phyloP scores from a whole-genome alignment of 352 stramenopile species.

The Phytophthora pini region DNA sequence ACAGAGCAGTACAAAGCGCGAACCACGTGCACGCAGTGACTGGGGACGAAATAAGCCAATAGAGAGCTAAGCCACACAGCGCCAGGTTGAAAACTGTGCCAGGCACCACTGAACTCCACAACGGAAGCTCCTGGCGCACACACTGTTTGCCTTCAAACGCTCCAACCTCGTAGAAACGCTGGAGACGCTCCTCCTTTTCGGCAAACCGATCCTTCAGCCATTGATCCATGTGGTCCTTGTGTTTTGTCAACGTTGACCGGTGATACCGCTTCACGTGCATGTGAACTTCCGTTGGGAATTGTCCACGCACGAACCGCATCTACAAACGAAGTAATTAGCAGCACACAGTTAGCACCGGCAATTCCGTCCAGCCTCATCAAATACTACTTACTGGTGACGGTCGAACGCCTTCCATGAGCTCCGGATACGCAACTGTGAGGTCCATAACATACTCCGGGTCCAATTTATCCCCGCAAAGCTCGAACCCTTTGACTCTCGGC shows the following conservation, averaged over 20 bases:
- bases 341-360: background rate
- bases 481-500: conserved; percentile 70
- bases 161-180: conserved; percentile 69
- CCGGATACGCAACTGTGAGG: conserved; percentile 78
- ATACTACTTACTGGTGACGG: conserved; percentile 59
- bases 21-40: conserved; percentile 47
- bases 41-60: conserved; percentile 40
- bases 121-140: conserved; percentile 36
- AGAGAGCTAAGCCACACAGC: conserved; percentile 42
- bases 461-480: conserved; percentile 70
- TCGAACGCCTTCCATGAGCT: conserved; percentile 70
- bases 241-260: conserved; percentile 44
- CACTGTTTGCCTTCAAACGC: conserved; percentile 50
- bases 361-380: background rate
- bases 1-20: conserved; percentile 47
- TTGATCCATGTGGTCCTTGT: conserved; percentile 56
- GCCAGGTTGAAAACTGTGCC: conserved; percentile 52
- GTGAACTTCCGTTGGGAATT: conserved; percentile 76
- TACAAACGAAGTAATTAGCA: conserved; percentile 14
- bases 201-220: conserved; percentile 75
- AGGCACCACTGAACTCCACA: conserved; percentile 36
- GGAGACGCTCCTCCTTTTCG: conserved; percentile 76
- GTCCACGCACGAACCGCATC: conserved; percentile 66
- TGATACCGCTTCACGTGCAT: conserved; percentile 74
- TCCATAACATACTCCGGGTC: conserved; percentile 76